phyloP scores from a whole-genome alignment of 176 grass and related monocot species.

The Canna indica region DNA sequence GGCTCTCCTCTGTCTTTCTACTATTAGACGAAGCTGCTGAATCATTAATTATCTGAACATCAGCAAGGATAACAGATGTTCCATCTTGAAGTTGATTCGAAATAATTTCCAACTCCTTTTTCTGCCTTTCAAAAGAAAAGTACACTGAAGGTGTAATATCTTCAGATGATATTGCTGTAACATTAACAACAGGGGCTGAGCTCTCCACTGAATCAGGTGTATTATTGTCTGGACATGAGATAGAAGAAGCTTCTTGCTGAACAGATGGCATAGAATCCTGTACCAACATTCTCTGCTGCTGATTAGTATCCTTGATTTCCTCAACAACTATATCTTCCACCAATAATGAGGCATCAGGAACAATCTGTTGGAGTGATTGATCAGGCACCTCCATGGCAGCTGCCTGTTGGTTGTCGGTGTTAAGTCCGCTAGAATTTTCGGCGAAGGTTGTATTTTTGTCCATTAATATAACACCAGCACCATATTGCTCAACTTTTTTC shows the following conservation, averaged over 20 bases:
- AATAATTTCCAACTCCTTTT: not conserved
- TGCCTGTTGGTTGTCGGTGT: not conserved
- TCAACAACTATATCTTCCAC: not conserved
- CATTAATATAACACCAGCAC: not conserved
- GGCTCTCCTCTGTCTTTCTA: conserved; percentile 16
- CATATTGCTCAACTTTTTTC: not conserved
- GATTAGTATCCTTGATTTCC: not conserved
- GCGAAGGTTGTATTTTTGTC: not conserved
- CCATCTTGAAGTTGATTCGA: conserved; percentile 1
- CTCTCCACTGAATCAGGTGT: not conserved
- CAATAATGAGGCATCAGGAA: not conserved
- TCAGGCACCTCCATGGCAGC: not conserved
- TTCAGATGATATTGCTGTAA: conserved; percentile 16
- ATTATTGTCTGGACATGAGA: not conserved
- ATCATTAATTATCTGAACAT: not conserved
- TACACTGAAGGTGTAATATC: conserved; percentile 11
- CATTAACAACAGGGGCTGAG: conserved; percentile 7
- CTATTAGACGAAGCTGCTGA: conserved; percentile 12
- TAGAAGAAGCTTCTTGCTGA: not conserved
- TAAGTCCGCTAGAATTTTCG: not conserved
- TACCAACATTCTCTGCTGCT: not conserved
- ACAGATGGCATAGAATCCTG: not conserved
- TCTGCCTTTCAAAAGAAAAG: conserved; percentile 5
- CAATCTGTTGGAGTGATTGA: not conserved
- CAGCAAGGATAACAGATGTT: not conserved